Percentiles rank a stretch among this genome's conserved stretches.
Evolutionary conservation across 2,329 filamentous ascomycete species (phyloP).

Genomic region (Mollisiaceae sp.): DNA sequence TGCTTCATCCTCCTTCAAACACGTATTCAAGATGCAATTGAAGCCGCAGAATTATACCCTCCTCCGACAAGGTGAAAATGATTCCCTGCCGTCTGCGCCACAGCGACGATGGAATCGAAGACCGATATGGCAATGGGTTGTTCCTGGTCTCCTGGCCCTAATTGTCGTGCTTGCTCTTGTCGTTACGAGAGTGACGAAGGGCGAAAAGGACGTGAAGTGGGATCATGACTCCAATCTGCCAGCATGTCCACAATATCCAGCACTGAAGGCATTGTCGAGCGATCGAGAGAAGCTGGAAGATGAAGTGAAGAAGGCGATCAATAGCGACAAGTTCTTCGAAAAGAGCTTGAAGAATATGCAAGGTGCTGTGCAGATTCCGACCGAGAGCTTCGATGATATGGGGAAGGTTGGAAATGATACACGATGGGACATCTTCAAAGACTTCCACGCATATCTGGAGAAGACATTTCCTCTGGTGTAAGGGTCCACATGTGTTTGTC

Average conservation of each 20-base stretch:
- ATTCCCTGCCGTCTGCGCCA: neutral
- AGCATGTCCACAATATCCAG: conserved; percentile 36
- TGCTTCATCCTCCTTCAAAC: neutral
- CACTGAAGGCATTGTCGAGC: conserved; percentile 16
- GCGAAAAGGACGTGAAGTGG: conserved; percentile 12
- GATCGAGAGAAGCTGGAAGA: conserved; percentile 23
- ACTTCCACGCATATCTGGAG: conserved; percentile 54
- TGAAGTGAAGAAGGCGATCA: conserved; percentile 26
- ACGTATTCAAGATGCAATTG: conserved; percentile 16
- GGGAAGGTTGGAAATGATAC: conserved; percentile 58
- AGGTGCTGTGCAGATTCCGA: conserved; percentile 59
- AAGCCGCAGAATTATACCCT: conserved; percentile 30
- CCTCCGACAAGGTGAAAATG: conserved; percentile 25
- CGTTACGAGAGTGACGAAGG: conserved; percentile 4
- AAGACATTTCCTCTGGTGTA: conserved; percentile 56
- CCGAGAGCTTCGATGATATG: conserved; percentile 61
- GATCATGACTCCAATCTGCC: conserved; percentile 9
- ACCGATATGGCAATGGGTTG: conserved; percentile 22
- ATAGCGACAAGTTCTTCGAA: conserved; percentile 30
- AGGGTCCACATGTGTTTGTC: conserved; percentile 32
- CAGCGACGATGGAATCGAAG: conserved; percentile 14
- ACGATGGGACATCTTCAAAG: conserved; percentile 59
- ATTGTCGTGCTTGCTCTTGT: conserved; percentile 17
- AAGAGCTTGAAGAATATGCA: conserved; percentile 43
- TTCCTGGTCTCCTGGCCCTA: conserved; percentile 17